Percentiles rank a stretch among this genome's conserved stretches.
Evolutionary conservation across 2,329 filamentous ascomycete species (phyloP).

Genomic region (Didymella segeticola): DNA sequence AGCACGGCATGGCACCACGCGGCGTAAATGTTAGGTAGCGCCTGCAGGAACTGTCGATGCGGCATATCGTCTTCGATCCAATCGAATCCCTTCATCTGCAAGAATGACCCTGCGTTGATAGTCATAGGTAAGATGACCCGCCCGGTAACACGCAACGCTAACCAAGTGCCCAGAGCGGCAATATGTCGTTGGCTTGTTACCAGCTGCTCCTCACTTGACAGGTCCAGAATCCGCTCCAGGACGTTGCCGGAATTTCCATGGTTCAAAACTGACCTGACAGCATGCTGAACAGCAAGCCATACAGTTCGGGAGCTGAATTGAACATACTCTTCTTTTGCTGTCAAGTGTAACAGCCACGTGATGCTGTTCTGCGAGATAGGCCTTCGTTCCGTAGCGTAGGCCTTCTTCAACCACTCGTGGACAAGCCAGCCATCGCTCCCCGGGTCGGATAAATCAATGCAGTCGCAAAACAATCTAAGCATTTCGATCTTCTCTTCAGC

Average conservation of each 20-base stretch:
- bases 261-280: slow-evolving; percentile 14
- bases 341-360: slow-evolving; percentile 17
- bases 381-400: slow-evolving; percentile 18
- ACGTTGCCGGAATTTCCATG: slow-evolving; percentile 4
- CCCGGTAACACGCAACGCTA: slow-evolving; percentile 17
- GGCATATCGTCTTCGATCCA: slow-evolving; percentile 21
- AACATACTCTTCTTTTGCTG: slow-evolving; percentile 20
- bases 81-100: slow-evolving; percentile 24
- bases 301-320: slow-evolving; percentile 13
- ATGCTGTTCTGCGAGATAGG: slow-evolving; percentile 25
- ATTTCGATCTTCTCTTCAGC: slow-evolving; percentile 21
- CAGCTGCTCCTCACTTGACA: background rate
- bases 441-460: slow-evolving; percentile 18
- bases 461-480: slow-evolving; percentile 23
- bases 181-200: slow-evolving; percentile 3
- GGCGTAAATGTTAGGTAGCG: slow-evolving; percentile 18
- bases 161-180: slow-evolving; percentile 8
- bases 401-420: slow-evolving; percentile 24
- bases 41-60: slow-evolving; percentile 15
- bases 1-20: slow-evolving; percentile 21
- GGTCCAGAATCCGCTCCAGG: slow-evolving; percentile 10
- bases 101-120: slow-evolving; percentile 17
- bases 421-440: slow-evolving; percentile 21
- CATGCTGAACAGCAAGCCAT: slow-evolving; percentile 24
- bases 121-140: slow-evolving; percentile 20